phyloP scores from a whole-genome alignment of 1,284 basidiomycete species.

The Ceratobasidium sp. region DNA sequence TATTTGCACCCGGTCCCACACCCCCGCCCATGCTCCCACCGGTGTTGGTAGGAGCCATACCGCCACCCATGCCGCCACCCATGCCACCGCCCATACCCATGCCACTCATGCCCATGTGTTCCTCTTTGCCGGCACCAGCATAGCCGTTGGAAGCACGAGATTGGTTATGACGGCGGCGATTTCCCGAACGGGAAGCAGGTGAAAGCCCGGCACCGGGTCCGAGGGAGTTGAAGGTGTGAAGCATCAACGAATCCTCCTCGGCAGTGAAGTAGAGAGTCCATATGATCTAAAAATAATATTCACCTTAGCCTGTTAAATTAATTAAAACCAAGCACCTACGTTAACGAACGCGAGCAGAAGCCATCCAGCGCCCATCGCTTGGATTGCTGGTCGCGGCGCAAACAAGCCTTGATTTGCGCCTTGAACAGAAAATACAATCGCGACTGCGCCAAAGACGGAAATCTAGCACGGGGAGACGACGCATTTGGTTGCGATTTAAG shows the following conservation, averaged over 20 bases:
- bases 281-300: constrained; percentile 70
- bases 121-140: constrained; percentile 37
- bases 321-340: constrained; percentile 53
- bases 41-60: constrained; percentile 52
- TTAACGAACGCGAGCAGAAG: constrained; percentile 88
- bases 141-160: constrained; percentile 50
- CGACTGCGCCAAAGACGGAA: constrained; percentile 85
- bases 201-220: constrained; percentile 85
- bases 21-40: constrained; percentile 28
- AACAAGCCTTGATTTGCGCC: constrained; percentile 80
- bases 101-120: constrained; percentile 51
- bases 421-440: constrained; percentile 88
- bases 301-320: background rate
- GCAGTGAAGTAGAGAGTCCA: constrained; percentile 98
- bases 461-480: constrained; percentile 68
- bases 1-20: constrained; percentile 11
- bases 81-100: constrained; percentile 51
- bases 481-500: constrained; percentile 8
- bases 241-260: constrained; percentile 89
- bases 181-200: constrained; percentile 74
- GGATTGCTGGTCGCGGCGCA: constrained; percentile 64
- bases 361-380: constrained; percentile 94
- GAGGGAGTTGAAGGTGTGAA: constrained; percentile 86
- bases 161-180: constrained; percentile 64
- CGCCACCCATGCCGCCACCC: constrained; percentile 15